Percentiles rank a stretch among this genome's conserved stretches.
Conservation (phyloP, 2,329 filamentous ascomycete species). For the Apiospora hydei region DNA sequence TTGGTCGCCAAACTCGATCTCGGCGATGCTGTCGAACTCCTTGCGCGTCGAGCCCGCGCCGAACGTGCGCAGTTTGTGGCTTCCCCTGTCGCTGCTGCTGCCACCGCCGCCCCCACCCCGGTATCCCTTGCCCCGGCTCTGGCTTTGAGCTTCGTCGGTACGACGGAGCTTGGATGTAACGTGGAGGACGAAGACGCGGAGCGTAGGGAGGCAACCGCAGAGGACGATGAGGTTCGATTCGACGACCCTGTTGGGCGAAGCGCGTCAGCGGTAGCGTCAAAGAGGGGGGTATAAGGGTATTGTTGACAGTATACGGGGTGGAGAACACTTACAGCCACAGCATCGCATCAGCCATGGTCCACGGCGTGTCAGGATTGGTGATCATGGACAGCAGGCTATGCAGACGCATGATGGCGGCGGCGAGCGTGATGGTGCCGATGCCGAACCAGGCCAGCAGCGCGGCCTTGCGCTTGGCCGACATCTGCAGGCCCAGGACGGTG, state of each 20-base stretch:
- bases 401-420: slow-evolving; percentile 26
- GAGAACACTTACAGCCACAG: slow-evolving; percentile 27
- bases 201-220: slow-evolving; percentile 28
- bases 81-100: not conserved
- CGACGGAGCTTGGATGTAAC: slow-evolving; percentile 11
- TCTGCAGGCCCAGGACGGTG: slow-evolving; percentile 26
- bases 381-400: slow-evolving; percentile 24
- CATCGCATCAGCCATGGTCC: slow-evolving; percentile 25
- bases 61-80: slow-evolving; percentile 25
- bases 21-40: slow-evolving; percentile 26
- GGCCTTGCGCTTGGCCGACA: slow-evolving; percentile 25
- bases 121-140: not conserved
- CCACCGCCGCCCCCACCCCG: not conserved
- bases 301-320: not conserved
- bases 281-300: not conserved
- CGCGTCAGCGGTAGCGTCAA: not conserved
- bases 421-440: slow-evolving; percentile 27
- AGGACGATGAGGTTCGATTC: slow-evolving; percentile 29
- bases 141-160: not conserved
- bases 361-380: slow-evolving; percentile 23
- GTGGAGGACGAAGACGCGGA: slow-evolving; percentile 25
- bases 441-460: slow-evolving; percentile 26
- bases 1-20: slow-evolving; percentile 21
- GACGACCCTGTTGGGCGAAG: slow-evolving; percentile 20
- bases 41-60: slow-evolving; percentile 21